Conservation (phyloP, 306 rosid species). For the Luffa acutangula region DNA sequence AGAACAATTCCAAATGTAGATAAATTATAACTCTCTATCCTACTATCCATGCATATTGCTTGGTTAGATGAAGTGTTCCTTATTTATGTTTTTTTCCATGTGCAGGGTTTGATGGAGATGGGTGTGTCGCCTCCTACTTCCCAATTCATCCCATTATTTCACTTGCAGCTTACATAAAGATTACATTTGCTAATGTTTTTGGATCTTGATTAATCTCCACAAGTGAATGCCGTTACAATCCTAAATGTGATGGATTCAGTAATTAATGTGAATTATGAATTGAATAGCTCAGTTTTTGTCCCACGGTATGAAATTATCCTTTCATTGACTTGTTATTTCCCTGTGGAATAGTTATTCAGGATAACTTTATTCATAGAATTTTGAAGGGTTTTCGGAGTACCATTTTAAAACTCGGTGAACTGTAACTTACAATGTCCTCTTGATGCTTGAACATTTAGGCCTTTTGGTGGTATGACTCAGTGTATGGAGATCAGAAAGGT, state of each 20-base stretch:
- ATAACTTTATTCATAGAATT: background rate
- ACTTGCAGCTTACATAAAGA: constrained; percentile 11
- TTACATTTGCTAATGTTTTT: background rate
- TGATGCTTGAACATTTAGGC: background rate
- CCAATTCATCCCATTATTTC: constrained; percentile 7
- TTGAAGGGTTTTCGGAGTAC: background rate
- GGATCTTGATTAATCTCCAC: background rate
- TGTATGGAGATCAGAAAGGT: too few species aligned
- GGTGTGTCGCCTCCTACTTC: constrained; percentile 41
- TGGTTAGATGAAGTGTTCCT: constrained; percentile 2
- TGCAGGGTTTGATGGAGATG: constrained; percentile 99
- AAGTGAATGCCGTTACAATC: background rate
- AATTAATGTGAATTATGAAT: background rate
- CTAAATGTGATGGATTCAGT: background rate
- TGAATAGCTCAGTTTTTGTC: background rate
- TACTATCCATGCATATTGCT: background rate
- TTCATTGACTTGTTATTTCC: background rate
- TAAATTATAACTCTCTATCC: background rate
- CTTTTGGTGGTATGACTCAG: background rate
- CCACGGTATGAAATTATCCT: background rate
- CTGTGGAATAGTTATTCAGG: background rate
- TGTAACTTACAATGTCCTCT: background rate
- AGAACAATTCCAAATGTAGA: too few species aligned
- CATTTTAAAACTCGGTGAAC: background rate
- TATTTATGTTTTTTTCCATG: constrained; percentile 20